A percentile compares a stretch with the other conserved stretches of the same genome.
Conservation (phyloP, 1,139 yeast species). For the Hemisphaericaspora xylanilytica region DNA sequence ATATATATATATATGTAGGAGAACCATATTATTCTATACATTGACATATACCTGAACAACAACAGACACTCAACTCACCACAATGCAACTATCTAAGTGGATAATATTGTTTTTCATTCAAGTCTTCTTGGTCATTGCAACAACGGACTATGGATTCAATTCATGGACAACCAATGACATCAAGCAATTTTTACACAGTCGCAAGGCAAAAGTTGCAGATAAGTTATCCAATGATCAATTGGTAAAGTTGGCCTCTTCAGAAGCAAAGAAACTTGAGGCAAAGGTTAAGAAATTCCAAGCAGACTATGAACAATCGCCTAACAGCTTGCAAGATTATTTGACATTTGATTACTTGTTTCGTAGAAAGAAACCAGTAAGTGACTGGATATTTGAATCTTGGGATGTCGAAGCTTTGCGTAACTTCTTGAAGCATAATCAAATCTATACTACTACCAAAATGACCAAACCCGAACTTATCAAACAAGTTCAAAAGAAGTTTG, state of each 20-base stretch:
- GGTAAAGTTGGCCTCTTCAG: conserved; percentile 30
- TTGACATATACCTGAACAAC: no score
- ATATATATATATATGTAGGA: no score
- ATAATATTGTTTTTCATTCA: conserved; percentile 1
- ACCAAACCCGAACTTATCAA: conserved; percentile 35
- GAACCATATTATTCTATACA: no score
- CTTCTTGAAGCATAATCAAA: conserved; percentile 33
- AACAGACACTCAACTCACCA: neutral
- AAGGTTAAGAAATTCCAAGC: conserved; percentile 8
- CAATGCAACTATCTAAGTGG: conserved; percentile 1
- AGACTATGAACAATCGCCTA: conserved; percentile 4
- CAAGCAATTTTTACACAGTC: conserved; percentile 33
- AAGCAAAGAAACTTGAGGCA: conserved; percentile 18
- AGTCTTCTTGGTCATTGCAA: conserved; percentile 4
- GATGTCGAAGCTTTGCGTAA: conserved; percentile 29
- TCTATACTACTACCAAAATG: conserved; percentile 21
- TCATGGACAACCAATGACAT: conserved; percentile 26
- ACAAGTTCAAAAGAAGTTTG: conserved; percentile 36
- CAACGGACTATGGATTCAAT: conserved; percentile 12
- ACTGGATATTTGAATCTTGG: conserved; percentile 56
- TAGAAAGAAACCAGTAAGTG: conserved; percentile 8
- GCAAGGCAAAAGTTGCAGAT: conserved; percentile 25
- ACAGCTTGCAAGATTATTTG: conserved; percentile 19
- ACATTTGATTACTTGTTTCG: conserved; percentile 13
- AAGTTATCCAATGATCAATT: conserved; percentile 27